A percentile compares a stretch with the other conserved stretches of the same genome.
phyloP scores from a whole-genome alignment of 805 yeast genomes.

The Cyberlindnera veronae region DNA sequence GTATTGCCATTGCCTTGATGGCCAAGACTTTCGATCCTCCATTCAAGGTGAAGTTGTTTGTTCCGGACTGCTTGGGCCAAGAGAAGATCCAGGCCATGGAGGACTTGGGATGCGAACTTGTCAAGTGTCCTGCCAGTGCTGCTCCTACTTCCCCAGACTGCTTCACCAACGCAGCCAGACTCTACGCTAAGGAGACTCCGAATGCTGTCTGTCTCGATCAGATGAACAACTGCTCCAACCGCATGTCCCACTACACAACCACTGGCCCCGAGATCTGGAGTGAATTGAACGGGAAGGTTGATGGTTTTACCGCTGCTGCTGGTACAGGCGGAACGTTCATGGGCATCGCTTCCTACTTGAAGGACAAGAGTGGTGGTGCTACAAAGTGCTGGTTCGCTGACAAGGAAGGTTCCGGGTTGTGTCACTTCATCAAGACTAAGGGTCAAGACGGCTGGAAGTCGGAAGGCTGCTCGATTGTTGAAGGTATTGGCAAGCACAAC shows the following conservation, averaged over 20 bases:
- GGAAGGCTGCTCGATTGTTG: constrained; percentile 25
- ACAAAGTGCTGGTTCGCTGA: constrained; percentile 62
- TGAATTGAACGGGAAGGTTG: constrained; percentile 51
- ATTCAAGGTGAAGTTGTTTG: constrained; percentile 62
- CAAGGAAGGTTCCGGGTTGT: constrained; percentile 80
- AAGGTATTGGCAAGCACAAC: constrained; percentile 26
- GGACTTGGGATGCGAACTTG: constrained; percentile 57
- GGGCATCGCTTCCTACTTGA: constrained; percentile 66
- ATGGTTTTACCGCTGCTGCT: constrained; percentile 68
- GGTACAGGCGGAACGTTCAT: constrained; percentile 87
- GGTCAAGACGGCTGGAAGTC: constrained; percentile 23
- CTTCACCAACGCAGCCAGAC: constrained; percentile 24
- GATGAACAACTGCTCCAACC: constrained; percentile 74
- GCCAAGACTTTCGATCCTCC: constrained; percentile 34
- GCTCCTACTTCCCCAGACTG: constrained; percentile 48
- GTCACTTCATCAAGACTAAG: constrained; percentile 16
- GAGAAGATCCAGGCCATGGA: constrained; percentile 62
- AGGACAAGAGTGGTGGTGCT: constrained; percentile 36
- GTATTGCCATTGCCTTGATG: constrained; percentile 74
- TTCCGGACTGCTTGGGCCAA: constrained; percentile 72
- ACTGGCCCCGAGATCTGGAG: constrained; percentile 79
- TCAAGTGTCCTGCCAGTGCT: constrained; percentile 65
- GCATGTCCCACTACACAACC: constrained; percentile 62
- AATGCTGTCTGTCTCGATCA: constrained; percentile 76
- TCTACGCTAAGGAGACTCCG: constrained; percentile 34